Percentiles rank a stretch among this genome's conserved stretches.
Evolutionary conservation across 1,284 basidiomycete species (phyloP).

Genomic region (Ganoderma sinense): DNA sequence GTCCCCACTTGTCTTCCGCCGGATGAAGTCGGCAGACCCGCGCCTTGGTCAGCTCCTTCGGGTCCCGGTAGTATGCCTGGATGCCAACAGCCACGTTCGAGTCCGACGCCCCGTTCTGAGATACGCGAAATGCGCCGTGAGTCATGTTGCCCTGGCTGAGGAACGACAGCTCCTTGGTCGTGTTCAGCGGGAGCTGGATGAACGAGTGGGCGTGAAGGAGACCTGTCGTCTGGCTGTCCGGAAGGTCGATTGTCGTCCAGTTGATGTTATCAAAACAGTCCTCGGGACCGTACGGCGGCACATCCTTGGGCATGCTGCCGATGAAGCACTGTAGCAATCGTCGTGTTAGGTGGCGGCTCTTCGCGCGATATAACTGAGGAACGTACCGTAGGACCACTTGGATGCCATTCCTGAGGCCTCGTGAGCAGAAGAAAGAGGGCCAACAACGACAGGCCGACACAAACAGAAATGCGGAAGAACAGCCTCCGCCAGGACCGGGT

Average conservation of each 20-base stretch:
- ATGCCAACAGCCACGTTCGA: not conserved
- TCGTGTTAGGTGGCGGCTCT: no score
- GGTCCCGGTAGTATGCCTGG: not conserved
- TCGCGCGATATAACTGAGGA: not conserved
- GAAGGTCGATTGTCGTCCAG: slow-evolving; percentile 2
- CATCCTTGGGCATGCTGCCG: not conserved
- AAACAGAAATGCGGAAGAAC: not conserved
- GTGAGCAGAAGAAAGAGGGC: not conserved
- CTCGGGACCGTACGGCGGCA: not conserved
- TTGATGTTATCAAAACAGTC: slow-evolving; percentile 1
- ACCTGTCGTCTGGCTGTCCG: slow-evolving; percentile 1
- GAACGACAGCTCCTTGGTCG: not conserved
- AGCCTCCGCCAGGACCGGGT: not conserved
- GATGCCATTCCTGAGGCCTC: not conserved
- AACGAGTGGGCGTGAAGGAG: not conserved
- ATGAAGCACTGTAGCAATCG: not conserved
- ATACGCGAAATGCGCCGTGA: slow-evolving; percentile 1
- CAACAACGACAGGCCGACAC: not conserved
- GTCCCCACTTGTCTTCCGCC: slow-evolving; percentile 2
- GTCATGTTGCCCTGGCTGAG: not conserved
- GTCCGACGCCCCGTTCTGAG: slow-evolving; percentile 1
- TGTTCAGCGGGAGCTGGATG: not conserved
- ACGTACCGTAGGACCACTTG: not conserved
- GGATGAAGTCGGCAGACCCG: not conserved
- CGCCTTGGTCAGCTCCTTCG: not conserved